Conservation (phyloP, 2,329 filamentous ascomycete genomes). For the Hysterium pulicare region DNA sequence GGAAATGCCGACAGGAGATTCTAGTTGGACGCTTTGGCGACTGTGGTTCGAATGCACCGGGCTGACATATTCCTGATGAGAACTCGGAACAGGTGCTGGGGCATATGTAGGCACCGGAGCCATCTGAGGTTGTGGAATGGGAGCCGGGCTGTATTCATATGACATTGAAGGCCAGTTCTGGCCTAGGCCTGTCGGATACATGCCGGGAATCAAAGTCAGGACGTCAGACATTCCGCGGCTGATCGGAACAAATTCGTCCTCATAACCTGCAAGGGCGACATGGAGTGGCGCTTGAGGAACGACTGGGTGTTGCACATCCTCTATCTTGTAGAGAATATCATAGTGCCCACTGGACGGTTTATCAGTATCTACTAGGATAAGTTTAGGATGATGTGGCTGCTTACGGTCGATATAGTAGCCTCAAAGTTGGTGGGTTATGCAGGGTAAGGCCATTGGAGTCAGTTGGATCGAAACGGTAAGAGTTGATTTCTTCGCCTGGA, state of each 20-base stretch:
- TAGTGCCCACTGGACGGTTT: slow-evolving; percentile 68
- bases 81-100: slow-evolving; percentile 24
- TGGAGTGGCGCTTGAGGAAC: slow-evolving; percentile 28
- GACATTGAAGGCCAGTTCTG: slow-evolving; percentile 32
- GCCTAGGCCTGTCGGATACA: slow-evolving; percentile 39
- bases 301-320: slow-evolving; percentile 42
- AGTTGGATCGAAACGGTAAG: slow-evolving; percentile 58
- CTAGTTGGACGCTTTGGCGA: slow-evolving; percentile 31
- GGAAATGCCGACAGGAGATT: slow-evolving; percentile 29
- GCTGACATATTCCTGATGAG: slow-evolving; percentile 32
- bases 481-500: slow-evolving; percentile 71
- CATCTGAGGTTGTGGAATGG: slow-evolving; percentile 30
- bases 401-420: slow-evolving; percentile 65
- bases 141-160: slow-evolving; percentile 33
- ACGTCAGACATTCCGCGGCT: slow-evolving; percentile 30
- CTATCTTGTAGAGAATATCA: slow-evolving; percentile 80
- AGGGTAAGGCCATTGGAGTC: slow-evolving; percentile 43
- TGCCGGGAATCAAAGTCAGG: slow-evolving; percentile 44
- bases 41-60: slow-evolving; percentile 24
- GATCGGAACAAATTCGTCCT: slow-evolving; percentile 41
- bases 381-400: slow-evolving; percentile 32
- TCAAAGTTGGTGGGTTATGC: slow-evolving; percentile 59
- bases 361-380: slow-evolving; percentile 18
- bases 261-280: slow-evolving; percentile 35
- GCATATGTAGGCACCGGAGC: slow-evolving; percentile 31